Evolutionary conservation across 1,284 basidiomycete species (phyloP), one percentile per base, ranked within the genome.

Genomic region (Sphagnurus paluster): DNA sequence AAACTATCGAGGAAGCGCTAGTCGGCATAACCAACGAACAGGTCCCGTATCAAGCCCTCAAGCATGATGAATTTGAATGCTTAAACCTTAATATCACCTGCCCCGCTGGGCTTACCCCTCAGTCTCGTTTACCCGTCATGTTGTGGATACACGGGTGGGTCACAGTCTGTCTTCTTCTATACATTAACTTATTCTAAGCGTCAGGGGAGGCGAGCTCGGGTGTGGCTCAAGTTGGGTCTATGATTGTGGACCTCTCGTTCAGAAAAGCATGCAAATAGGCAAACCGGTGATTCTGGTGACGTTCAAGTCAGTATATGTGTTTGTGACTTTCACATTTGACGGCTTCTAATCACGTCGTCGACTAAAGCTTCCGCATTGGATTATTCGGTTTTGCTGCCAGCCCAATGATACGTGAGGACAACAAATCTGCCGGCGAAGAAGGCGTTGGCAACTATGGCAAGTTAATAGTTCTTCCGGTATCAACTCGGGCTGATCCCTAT

Each of bases 401-500:
- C 49, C 70, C 74, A 20, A 72, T 76, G 39, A 70, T 90, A 43
- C 72, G 73, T 33, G 84, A 85, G 48, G 85, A 87, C 57, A 87
- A 86, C 63, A 68, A 69, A 44, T 60, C 65, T 25, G 75, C 72
- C 20, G 83, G 82, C 24, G 82, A 87, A 39, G 74, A 79, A 42
- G 86, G 84, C n/a, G 79, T 80, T 14, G 86, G 86, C 16, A 89
- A 89, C 65, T 89, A 86, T 56, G 86, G 85, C 80, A 56, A 29
- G 74, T 65, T 41, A 28, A 26, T 45, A 17, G 33, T 17, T 30
- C 32, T 33, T 38, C 32, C 34, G 38, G 42, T 29, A 28, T 34
- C 28, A 48, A 14, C 34, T 14, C 29, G 32, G 39, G 25, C 46
- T 49, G 21, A 57, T 23, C 3, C 34, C 32, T 46, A 35, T 44